Percentiles rank a stretch among this genome's conserved stretches.
Evolutionary conservation across 2,329 filamentous ascomycete genomes (phyloP).

Genomic region (Apiospora marii): DNA sequence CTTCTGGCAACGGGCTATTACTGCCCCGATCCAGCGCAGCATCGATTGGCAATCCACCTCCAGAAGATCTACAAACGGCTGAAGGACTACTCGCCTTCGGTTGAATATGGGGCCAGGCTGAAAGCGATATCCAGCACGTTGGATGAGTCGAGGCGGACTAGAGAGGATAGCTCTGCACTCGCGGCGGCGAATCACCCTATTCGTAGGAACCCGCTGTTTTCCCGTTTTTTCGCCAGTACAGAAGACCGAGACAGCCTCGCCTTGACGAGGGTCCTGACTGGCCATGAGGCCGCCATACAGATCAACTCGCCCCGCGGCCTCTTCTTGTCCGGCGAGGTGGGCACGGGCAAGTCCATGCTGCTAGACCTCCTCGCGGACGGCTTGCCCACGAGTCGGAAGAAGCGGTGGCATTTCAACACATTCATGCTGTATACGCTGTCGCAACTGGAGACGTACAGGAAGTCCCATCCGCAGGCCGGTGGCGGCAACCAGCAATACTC

Average conservation of each 20-base stretch:
- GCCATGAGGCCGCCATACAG: constrained; percentile 74
- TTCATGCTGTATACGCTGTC: constrained; percentile 84
- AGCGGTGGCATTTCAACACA: constrained; percentile 83
- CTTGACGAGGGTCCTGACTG: constrained; percentile 72
- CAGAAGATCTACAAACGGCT: constrained; percentile 78
- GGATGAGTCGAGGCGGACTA: constrained; percentile 43
- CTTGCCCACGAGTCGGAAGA: constrained; percentile 75
- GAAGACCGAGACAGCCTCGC: constrained; percentile 67
- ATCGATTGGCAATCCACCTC: constrained; percentile 77
- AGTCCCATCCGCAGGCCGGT: constrained; percentile 37
- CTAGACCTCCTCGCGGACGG: constrained; percentile 82
- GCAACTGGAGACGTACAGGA: constrained; percentile 72
- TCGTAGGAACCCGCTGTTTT: constrained; percentile 65
- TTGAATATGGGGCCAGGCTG: constrained; percentile 73
- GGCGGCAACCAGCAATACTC: constrained; percentile 65
- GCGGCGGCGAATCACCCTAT: constrained; percentile 63
- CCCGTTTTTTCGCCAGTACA: constrained; percentile 64
- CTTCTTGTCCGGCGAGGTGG: constrained; percentile 82
- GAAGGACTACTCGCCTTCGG: constrained; percentile 79
- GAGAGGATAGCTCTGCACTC: constrained; percentile 47
- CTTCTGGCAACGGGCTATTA: constrained; percentile 72
- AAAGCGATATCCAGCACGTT: constrained; percentile 63
- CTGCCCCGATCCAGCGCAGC: constrained; percentile 74
- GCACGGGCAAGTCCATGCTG: constrained; percentile 87
- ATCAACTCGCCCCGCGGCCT: constrained; percentile 78